Evolutionary conservation across 202 grass and related monocot genomes (phyloP).

Genomic region (Carex arenaria): DNA sequence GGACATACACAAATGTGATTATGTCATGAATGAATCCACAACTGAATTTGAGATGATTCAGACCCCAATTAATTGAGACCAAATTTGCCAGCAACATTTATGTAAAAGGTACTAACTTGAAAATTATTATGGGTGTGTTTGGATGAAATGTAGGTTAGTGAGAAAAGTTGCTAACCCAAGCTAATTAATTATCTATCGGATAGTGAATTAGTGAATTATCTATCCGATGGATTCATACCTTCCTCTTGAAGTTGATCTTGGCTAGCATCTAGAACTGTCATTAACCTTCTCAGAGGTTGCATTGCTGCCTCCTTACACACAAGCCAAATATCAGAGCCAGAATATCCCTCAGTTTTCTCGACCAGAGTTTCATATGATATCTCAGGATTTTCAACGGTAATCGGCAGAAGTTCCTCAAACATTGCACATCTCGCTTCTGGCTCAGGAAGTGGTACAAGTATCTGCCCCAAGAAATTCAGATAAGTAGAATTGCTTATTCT

Average conservation of each 20-base stretch:
- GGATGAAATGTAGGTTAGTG: too few species aligned
- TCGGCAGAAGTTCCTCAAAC: slow-evolving; percentile 71
- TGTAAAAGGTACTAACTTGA: background rate
- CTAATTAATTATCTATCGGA: background rate
- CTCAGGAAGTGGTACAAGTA: slow-evolving; percentile 94
- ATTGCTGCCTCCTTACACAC: slow-evolving; percentile 98
- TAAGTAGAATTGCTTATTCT: background rate
- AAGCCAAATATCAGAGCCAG: slow-evolving; percentile 89
- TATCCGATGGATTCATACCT: slow-evolving; percentile 39
- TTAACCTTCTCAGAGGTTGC: slow-evolving; percentile 79
- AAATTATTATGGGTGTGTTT: background rate
- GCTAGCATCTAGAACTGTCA: slow-evolving; percentile 60
- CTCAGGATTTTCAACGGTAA: slow-evolving; percentile 35
- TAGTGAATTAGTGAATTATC: background rate
- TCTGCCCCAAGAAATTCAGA: slow-evolving; percentile 37
- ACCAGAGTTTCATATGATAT: slow-evolving; percentile 64
- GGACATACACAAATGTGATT: background rate
- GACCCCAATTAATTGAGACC: background rate
- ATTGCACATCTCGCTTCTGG: slow-evolving; percentile 79
- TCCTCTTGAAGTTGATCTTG: slow-evolving; percentile 51
- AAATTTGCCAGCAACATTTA: background rate
- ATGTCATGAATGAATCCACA: background rate
- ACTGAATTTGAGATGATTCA: background rate
- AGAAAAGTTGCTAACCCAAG: too few species aligned
- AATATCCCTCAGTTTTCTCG: slow-evolving; percentile 79